Evolutionary conservation across 2,329 filamentous ascomycete genomes (phyloP).

Genomic region (Epichloe sibirici): DNA sequence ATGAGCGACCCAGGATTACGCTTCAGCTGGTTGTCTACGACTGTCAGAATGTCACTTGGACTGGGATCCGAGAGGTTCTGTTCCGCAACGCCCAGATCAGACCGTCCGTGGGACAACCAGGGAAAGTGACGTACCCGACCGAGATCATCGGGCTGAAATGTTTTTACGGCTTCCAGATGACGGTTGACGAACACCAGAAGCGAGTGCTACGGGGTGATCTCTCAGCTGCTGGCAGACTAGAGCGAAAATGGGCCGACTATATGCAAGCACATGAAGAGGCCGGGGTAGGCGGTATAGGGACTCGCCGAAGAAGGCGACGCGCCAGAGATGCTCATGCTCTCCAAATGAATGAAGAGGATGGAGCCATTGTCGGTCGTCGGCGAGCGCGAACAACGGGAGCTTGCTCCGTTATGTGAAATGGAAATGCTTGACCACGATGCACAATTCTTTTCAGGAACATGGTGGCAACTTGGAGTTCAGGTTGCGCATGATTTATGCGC

Average conservation of each 20-base stretch:
- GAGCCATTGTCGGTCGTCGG: conserved; percentile 41
- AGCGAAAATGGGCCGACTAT: conserved; percentile 85
- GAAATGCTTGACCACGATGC: conserved; percentile 15
- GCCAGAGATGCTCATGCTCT: conserved; percentile 71
- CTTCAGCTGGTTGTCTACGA: conserved; percentile 78
- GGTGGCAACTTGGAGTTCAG: neutral
- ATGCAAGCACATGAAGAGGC: conserved; percentile 89
- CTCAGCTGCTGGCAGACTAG: conserved; percentile 61
- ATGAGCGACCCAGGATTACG: conserved; percentile 41
- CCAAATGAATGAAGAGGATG: conserved; percentile 72
- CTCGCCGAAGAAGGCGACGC: conserved; percentile 58
- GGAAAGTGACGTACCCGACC: conserved; percentile 47
- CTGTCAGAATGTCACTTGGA: conserved; percentile 86
- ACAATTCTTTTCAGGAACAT: neutral
- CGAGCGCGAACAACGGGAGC: conserved; percentile 51
- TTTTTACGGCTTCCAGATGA: conserved; percentile 92
- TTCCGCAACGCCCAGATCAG: conserved; percentile 70
- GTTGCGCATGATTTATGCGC: too few relatives aligned
- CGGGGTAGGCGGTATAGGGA: conserved; percentile 51
- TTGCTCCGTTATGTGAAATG: conserved; percentile 51
- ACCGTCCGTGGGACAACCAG: conserved; percentile 29
- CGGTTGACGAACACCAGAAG: conserved; percentile 85
- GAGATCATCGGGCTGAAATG: conserved; percentile 82
- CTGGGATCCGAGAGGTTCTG: conserved; percentile 75
- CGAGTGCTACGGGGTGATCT: conserved; percentile 70